These are phyloP conservation scores for Mycena amicta DNA, from an alignment of 768 basidiomycete genomes.

Conservation along the genomic window DNA sequence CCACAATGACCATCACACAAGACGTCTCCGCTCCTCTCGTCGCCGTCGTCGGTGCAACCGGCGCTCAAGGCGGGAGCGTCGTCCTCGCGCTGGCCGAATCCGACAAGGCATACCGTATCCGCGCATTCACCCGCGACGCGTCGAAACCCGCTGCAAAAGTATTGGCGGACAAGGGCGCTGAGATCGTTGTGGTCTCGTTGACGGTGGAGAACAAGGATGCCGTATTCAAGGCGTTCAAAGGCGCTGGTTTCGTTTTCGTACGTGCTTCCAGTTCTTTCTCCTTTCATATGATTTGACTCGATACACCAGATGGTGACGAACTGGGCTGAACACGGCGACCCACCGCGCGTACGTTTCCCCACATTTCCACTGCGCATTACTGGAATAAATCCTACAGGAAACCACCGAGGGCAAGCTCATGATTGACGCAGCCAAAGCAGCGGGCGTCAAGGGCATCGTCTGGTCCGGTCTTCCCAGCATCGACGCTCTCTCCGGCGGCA, in stretches of 20 bases:
- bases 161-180: background rate
- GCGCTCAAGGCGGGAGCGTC: constrained; percentile 13
- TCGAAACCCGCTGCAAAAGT: constrained; percentile 3
- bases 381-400: constrained; percentile 3
- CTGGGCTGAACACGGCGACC: constrained; percentile 8
- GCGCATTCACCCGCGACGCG: constrained; percentile 4
- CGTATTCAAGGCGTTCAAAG: constrained; percentile 5
- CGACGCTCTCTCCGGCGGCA: constrained; percentile 3
- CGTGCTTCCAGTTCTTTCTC: background rate
- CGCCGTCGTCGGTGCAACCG: constrained; percentile 7
- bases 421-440: constrained; percentile 13
- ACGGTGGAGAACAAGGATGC: constrained; percentile 2
- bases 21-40: constrained; percentile 4
- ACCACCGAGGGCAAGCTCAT: constrained; percentile 6
- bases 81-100: constrained; percentile 5
- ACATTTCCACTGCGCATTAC: background rate
- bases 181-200: background rate
- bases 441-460: constrained; percentile 1
- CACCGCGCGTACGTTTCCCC: background rate
- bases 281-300: background rate
- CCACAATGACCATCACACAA: constrained; percentile 9
- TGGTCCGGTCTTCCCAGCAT: constrained; percentile 9
- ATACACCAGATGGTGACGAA: constrained; percentile 14
- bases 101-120: constrained; percentile 8
- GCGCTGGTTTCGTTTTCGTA: constrained; percentile 9